Percentiles rank a stretch among this genome's conserved stretches.
These are phyloP conservation scores for Linderina pennispora DNA, from an alignment of 192 early-diverging fungal genomes.

Conservation along the genomic window DNA sequence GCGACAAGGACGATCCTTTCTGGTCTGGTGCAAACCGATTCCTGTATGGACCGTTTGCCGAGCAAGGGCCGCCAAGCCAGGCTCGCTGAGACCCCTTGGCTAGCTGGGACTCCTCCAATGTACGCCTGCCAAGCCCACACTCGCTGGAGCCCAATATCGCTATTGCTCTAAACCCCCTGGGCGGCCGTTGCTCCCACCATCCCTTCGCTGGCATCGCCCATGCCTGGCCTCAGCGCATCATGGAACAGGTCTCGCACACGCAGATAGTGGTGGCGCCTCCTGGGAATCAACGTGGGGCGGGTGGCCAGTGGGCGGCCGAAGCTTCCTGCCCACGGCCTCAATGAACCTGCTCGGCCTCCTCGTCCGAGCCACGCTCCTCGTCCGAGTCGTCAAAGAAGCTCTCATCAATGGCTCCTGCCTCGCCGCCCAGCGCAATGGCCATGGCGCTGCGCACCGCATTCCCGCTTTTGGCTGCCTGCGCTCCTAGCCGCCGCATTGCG, in stretches of 20 bases:
- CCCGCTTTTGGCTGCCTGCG: conserved; percentile 38
- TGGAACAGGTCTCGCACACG: conserved; percentile 59
- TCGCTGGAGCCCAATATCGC: no score
- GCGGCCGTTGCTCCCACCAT: no score
- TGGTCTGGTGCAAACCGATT: no score
- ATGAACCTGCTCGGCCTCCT: conserved; percentile 51
- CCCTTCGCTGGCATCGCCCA: no score
- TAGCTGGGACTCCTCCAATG: no score
- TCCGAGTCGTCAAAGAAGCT: conserved; percentile 29
- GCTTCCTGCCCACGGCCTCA: conserved; percentile 55
- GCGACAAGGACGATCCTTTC: no score
- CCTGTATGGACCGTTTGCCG: no score
- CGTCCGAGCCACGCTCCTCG: conserved; percentile 32
- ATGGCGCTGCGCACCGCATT: conserved; percentile 42
- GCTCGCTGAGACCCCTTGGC: no score
- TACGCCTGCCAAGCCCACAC: no score
- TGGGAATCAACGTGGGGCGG: conserved; percentile 46
- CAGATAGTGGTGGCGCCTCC: conserved; percentile 55
- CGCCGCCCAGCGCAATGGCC: conserved; percentile 49
- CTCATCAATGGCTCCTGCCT: conserved; percentile 42
- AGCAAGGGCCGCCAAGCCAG: no score
- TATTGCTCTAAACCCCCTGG: no score
- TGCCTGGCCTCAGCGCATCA: conserved; percentile 59
- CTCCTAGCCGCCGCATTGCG: conserved; percentile 32
- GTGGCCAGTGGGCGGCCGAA: conserved; percentile 60